Conservation (phyloP, 2,329 filamentous ascomycete genomes). For the Trichoderma atrobrunneum region DNA sequence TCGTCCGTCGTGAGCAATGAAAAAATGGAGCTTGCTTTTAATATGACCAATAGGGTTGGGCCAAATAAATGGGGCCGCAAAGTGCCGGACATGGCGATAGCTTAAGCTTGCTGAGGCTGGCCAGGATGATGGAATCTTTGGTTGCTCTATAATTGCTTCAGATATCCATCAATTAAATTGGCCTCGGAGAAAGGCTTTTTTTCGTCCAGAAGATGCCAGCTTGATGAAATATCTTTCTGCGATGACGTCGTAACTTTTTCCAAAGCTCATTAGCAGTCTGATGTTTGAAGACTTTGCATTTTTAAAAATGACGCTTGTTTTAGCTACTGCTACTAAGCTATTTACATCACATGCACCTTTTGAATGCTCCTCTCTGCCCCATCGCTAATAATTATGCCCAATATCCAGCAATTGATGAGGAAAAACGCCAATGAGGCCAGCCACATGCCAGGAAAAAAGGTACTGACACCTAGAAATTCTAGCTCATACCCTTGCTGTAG, state of each 20-base stretch:
- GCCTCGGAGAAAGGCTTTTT: not conserved
- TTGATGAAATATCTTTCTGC: not conserved
- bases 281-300: not conserved
- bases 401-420: slow-evolving; percentile 78
- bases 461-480: slow-evolving; percentile 77
- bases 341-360: slow-evolving; percentile 24
- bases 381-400: slow-evolving; percentile 77
- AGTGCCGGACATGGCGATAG: not conserved
- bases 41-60: slow-evolving; percentile 30
- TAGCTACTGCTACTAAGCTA: not conserved
- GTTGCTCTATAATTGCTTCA: not conserved
- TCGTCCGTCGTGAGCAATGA: not conserved
- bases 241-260: not conserved
- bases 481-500: slow-evolving; percentile 71
- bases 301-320: not conserved
- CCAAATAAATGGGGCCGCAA: not conserved
- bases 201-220: not conserved
- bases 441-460: slow-evolving; percentile 85
- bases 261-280: not conserved
- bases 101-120: not conserved
- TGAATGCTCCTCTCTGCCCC: slow-evolving; percentile 29
- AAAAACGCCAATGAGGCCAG: slow-evolving; percentile 75
- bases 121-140: not conserved
- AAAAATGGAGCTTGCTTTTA: slow-evolving; percentile 30
- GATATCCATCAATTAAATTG: not conserved